These are phyloP conservation scores for Termitomyces sp. DNA, from an alignment of 768 basidiomycete species.

Conservation along the genomic window DNA sequence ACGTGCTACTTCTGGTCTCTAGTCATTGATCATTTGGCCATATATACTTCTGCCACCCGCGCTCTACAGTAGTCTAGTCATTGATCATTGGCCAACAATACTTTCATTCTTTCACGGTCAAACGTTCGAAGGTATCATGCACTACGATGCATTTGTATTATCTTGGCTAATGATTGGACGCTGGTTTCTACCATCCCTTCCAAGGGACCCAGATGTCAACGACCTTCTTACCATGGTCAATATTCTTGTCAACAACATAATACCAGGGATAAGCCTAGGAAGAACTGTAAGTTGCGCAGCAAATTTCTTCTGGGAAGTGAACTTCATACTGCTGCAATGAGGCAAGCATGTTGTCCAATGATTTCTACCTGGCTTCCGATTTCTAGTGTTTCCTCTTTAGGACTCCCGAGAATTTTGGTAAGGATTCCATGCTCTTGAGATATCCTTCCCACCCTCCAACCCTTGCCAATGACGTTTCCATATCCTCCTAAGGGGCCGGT, in stretches of 20 bases:
- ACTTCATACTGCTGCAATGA: slow-evolving; percentile 60
- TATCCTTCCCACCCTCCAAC: slow-evolving; percentile 63
- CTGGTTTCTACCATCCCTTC: slow-evolving; percentile 74
- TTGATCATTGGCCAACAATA: neutral
- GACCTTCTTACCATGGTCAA: slow-evolving; percentile 47
- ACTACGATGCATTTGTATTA: neutral
- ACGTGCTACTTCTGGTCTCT: slow-evolving; percentile 7
- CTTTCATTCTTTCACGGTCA: neutral
- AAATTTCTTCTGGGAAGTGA: neutral
- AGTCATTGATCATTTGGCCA: too few relatives aligned
- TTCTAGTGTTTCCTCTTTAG: slow-evolving; percentile 31
- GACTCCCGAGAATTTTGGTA: slow-evolving; percentile 26
- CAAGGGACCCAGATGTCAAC: slow-evolving; percentile 87
- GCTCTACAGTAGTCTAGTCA: too few relatives aligned
- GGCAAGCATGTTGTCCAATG: slow-evolving; percentile 83
- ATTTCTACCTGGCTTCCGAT: slow-evolving; percentile 68
- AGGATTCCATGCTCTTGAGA: slow-evolving; percentile 82
- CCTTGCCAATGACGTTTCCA: slow-evolving; percentile 66
- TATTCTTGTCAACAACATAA: slow-evolving; percentile 72
- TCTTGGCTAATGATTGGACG: neutral
- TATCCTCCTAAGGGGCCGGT: slow-evolving; percentile 69
- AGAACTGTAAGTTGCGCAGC: neutral
- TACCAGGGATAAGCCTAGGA: slow-evolving; percentile 70
- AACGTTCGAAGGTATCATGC: neutral
- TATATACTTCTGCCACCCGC: too few relatives aligned